Evolutionary conservation across 345 rosid species (phyloP), one percentile per base, ranked within the genome.

Genomic region (Laguncularia racemosa): DNA sequence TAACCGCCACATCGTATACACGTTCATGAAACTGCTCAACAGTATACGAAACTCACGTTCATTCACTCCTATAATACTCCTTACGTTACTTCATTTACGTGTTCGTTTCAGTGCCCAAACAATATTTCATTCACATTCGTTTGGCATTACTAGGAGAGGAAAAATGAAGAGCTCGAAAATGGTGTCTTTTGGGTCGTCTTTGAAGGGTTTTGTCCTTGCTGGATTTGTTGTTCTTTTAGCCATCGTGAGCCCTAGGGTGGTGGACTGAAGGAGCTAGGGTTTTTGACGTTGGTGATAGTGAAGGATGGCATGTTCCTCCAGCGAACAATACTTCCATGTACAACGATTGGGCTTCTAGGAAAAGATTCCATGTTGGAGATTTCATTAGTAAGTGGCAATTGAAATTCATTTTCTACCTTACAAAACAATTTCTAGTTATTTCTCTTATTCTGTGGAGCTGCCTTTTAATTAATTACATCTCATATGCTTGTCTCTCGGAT

Each of bases 341-440:
- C 51, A 66, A 20, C 66, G 75, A 65, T 20, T 89, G 95, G 97
- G 95, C 95, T 44, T 55, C 67, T 16, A 74, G 17, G 47, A 74
- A 84, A 57, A 75, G 91, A 53, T 86, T 89, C 65, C 88, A 62
- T 20, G 73, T 86, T 47, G 84, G 89, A 16, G 95, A 86, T 59
- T 77, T 81, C 54, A 89, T 86, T 57, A 47, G 91, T 82, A 46
- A 78, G 89, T 68, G 55, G 11, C 2, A 50, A 15, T 48, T 4
- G 16, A 15, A 17, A 3, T 52, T 16, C 20, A 28, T 20, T 52
- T 52, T 20, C 26, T 19, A 28, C 16, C 4, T 17, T 23, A 23
- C 18, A n/a, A n/a, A 7, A 13, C 14, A 1, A 48, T 55, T 1
- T 49, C 38, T 5, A 13, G 40, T 26, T 20, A 15, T 11, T 47